Evolutionary conservation across 176 grass and related monocot genomes (phyloP), one percentile per base, ranked within the genome.

Genomic region (Oryza nivara): DNA sequence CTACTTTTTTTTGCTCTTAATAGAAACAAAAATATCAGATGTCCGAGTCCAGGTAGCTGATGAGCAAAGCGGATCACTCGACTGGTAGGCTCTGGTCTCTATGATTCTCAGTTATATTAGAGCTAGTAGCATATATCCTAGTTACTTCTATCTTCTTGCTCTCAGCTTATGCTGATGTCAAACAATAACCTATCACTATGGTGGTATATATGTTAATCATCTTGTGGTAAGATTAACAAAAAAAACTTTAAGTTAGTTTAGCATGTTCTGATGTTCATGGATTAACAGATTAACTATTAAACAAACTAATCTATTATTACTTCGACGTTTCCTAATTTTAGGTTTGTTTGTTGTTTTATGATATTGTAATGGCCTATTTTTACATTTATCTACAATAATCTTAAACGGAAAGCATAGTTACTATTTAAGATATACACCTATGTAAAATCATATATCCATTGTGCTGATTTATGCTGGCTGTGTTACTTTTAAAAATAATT

Each of bases 21-120:
- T 73, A 99, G 97, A 85, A 44, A 90, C 79, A 82, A 96, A 91
- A 51, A 83, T 99, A 83, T 92, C 97, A 38, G 54, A 81, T 34
- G 70, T 89, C 76, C 84, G 86, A 6, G 81, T 99, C 80, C 92
- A 94, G 78, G 91, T 96, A 65, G 88, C 89, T 79, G 93, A 80
- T 52, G 86, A 86, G 48, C 82, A 84, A 61, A 89, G 65, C 32
- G 90, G 84, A 9, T 85, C 86, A 60, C 86, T 94, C 38, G 70
- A 91, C 79, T 99, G 97, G 97, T 99, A 98, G 85, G 71, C 2
- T 73, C 20, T 88, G 34, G 44, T 64, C 16, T 38, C 66, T 75
- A 25, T n/a, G 65, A 0, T 86, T 89, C 30, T 79, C 25, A 80
- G 52, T 67, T 77, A 74, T 28, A 56, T 82, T 72, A 58, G 67